Evolutionary conservation across 208 protist species (phyloP), one percentile per base, ranked within the genome.

Genomic region (Leishmania gerbilli): DNA sequence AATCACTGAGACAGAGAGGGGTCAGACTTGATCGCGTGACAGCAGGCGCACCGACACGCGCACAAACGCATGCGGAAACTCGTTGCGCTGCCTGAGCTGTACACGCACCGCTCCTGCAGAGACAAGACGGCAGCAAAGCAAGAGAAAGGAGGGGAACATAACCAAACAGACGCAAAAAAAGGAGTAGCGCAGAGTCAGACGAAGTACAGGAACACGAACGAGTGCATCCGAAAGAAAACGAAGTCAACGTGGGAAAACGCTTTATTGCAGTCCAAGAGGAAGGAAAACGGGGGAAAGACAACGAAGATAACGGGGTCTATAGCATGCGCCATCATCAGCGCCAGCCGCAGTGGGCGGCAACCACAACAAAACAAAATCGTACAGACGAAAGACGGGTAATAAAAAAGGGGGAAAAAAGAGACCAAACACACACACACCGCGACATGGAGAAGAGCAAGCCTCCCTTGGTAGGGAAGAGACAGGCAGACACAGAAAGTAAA

Each of bases 71-170:
- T 45, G 47, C 31, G 64, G 56, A 55, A 53, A 27, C 13, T 40
- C 24, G 27, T 8, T 40, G 27, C 62, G 31, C 5, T n/a, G 62
- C 2, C n/a, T 31, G 34, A 47, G 47, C 24, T 11, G 49, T 21
- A 31, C 31, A 64, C 13, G 47, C 9, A 68, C 17, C 42, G n/a
- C 15, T 13, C 15, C 15, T 37, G 31, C 56, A 77, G 8, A 69
- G 17, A 62, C 1, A 77, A 68, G 9, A 76, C 19, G 55, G 71
- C 37, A 81, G 62, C 51, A 68, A 67, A 81, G 55, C 5, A 21
- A 40, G 45, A 40, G 13, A 15, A 67, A 21, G 11, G 15, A 21
- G 56, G 13, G 27, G 21, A 64, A 1, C 58, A 24, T 21, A 40
- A n/a, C 21, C 24, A 3, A 62, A 55, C 51, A 55, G 5, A n/a